phyloP scores from a whole-genome alignment of 2,329 filamentous ascomycete genomes.

The Ophiognomonia clavigignenti-juglandacearum region DNA sequence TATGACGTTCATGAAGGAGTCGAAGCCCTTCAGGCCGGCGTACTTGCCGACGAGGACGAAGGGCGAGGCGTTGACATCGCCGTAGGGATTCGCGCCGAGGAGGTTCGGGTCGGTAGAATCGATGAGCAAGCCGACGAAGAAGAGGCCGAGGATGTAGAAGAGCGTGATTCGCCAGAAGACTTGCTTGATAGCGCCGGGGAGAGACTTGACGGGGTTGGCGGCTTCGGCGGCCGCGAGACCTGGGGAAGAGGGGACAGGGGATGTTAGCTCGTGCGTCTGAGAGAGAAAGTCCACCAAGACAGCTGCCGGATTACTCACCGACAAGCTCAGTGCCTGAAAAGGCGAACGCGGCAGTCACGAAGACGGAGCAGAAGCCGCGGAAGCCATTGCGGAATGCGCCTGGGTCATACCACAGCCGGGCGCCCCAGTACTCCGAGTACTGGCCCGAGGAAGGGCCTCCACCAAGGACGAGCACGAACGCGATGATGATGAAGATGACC shows the following conservation, averaged over 20 bases:
- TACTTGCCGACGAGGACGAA: slow-evolving; percentile 55
- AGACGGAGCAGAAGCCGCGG: slow-evolving; percentile 67
- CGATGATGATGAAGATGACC: slow-evolving; percentile 60
- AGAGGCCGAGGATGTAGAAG: slow-evolving; percentile 50
- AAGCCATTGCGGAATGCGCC: slow-evolving; percentile 67
- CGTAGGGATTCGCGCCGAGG: slow-evolving; percentile 41
- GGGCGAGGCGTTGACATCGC: slow-evolving; percentile 43
- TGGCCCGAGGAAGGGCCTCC: slow-evolving; percentile 49
- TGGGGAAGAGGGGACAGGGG: too few relatives aligned
- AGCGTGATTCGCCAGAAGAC: slow-evolving; percentile 56
- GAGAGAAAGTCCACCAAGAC: too few relatives aligned
- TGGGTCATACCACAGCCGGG: slow-evolving; percentile 44
- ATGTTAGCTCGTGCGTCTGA: too few relatives aligned
- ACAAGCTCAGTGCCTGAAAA: slow-evolving; percentile 71
- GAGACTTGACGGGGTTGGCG: slow-evolving; percentile 62
- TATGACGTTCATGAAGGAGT: slow-evolving; percentile 55
- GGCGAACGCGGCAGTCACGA: slow-evolving; percentile 69
- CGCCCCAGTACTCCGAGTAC: slow-evolving; percentile 44
- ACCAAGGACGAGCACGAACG: slow-evolving; percentile 53
- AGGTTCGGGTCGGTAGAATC: slow-evolving; percentile 41
- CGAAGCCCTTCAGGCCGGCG: slow-evolving; percentile 46
- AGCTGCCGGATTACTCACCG: too few relatives aligned
- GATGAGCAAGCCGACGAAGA: slow-evolving; percentile 48
- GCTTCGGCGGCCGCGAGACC: slow-evolving; percentile 70
- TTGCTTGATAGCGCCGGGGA: slow-evolving; percentile 82